These are phyloP conservation scores for Aspergillus sp. DNA, from an alignment of 2,329 filamentous ascomycete genomes.

Conservation along the genomic window DNA sequence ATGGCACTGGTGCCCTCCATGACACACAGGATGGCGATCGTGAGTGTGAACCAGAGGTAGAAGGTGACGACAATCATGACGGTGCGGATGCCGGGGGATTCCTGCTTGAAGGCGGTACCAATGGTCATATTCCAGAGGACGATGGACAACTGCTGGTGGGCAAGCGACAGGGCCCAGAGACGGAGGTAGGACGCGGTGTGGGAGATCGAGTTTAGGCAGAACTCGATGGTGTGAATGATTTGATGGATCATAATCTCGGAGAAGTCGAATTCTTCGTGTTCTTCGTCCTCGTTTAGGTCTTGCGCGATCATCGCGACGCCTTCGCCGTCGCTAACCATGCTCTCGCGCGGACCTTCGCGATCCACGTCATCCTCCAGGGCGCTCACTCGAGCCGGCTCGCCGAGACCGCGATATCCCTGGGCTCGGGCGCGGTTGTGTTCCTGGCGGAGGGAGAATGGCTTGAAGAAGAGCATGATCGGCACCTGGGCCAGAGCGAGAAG, in stretches of 20 bases:
- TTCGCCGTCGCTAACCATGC: slow-evolving; percentile 64
- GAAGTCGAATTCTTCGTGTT: slow-evolving; percentile 96
- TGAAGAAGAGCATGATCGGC: slow-evolving; percentile 83
- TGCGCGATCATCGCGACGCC: slow-evolving; percentile 83
- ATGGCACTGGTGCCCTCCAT: slow-evolving; percentile 97
- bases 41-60: slow-evolving; percentile 82
- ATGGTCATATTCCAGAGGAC: slow-evolving; percentile 97
- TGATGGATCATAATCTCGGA: slow-evolving; percentile 98
- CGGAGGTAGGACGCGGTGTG: slow-evolving; percentile 98
- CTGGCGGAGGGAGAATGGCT: slow-evolving; percentile 89
- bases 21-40: slow-evolving; percentile 70
- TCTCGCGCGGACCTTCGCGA: slow-evolving; percentile 42
- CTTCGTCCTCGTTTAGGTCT: slow-evolving; percentile 64
- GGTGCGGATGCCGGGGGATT: slow-evolving; percentile 58
- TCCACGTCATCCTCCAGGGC: slow-evolving; percentile 75
- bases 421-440: slow-evolving; percentile 86
- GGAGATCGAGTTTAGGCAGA: slow-evolving; percentile 97
- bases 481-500: slow-evolving; percentile 79
- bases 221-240: slow-evolving; percentile 97
- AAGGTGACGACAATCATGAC: slow-evolving; percentile 77
- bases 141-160: slow-evolving; percentile 93
- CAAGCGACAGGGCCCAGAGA: slow-evolving; percentile 93
- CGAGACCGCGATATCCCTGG: slow-evolving; percentile 85
- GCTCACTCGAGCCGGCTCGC: slow-evolving; percentile 78
- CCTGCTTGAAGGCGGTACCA: slow-evolving; percentile 59